Evolutionary conservation across 495 filamentous ascomycete genomes (phyloP).

Genomic region (Lophium mytilinum): DNA sequence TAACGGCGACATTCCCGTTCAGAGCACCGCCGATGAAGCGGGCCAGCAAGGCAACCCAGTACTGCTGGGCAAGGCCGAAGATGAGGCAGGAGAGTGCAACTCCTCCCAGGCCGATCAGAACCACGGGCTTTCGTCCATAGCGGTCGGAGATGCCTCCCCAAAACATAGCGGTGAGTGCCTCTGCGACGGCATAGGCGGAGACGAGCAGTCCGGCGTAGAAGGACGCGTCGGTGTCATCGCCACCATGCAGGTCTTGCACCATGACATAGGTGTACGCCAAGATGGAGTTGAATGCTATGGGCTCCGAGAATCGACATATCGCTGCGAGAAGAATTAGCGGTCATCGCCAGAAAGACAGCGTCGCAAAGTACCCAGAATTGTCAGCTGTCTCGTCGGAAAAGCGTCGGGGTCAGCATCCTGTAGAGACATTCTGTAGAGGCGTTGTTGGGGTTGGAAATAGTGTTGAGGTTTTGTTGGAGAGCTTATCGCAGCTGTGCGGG

Average conservation of each 20-base stretch:
- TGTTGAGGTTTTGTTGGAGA: too few species aligned
- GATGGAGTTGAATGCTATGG: constrained; percentile 28
- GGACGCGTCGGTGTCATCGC: constrained; percentile 11
- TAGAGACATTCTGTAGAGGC: too few species aligned
- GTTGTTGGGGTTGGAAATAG: too few species aligned
- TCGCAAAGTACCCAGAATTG: too few species aligned
- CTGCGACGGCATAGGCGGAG: constrained; percentile 24
- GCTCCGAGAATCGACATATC: constrained; percentile 27
- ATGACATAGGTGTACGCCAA: constrained; percentile 23
- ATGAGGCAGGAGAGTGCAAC: constrained; percentile 18
- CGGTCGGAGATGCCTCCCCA: constrained; percentile 20
- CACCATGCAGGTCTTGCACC: constrained; percentile 18
- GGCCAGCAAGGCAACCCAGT: constrained; percentile 20
- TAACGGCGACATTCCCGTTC: constrained; percentile 27
- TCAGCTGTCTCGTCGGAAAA: too few species aligned
- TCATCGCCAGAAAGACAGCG: too few species aligned
- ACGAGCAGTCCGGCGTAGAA: constrained; percentile 25
- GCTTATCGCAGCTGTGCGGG: too few species aligned
- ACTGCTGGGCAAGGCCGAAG: constrained; percentile 21
- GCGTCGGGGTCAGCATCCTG: too few species aligned
- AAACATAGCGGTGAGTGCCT: constrained; percentile 10
- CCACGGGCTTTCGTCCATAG: constrained; percentile 21
- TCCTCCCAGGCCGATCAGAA: constrained; percentile 17
- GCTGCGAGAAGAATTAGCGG: constrained; percentile 1
- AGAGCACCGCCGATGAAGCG: constrained; percentile 21